Evolutionary conservation across 805 yeast genomes (phyloP), one percentile per base, ranked within the genome.

Genomic region (Nakazawaea pomicola): DNA sequence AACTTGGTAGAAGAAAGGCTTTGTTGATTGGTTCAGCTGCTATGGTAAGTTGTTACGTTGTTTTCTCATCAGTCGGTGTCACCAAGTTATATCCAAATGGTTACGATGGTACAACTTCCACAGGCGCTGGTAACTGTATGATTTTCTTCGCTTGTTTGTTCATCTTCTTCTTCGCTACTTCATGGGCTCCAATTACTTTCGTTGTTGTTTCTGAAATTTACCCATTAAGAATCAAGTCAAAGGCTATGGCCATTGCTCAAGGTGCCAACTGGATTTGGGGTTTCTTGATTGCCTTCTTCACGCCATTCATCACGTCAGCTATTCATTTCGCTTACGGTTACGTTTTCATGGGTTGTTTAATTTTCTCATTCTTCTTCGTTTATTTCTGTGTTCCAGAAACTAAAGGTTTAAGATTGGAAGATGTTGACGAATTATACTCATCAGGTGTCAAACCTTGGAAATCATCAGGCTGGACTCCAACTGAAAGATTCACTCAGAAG

Each of bases 121-220:
- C 47, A 20, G 52, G 63, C 11, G 67, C 72, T 8, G 64, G 69
- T 53, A 54, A 65, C 46, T 75, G 71, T 9, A 76, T 82, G 84
- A 78, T 82, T 54, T 71, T 72, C 52, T 67, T 81, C 41, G 70
- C 87, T 6, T 79, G 85, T 63, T 55, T 80, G 39, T 82, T 70
- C 64, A 76, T 82, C 44, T 66, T 77, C 61, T 77, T 69, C 58
- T 82, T 82, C 55, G 89, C 90, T 3, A 69, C 78, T 19, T 77
- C 88, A n/a, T 78, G 86, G 80, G 89, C 86, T 30, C 86, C 88
- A 43, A 76, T 78, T 47, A 76, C 78, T 28, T 81, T 72, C 63
- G 78, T 78, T 36, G 70, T 81, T 46, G 76, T 80, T 18, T 74
- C 85, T 33, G 90, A 82, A 59, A 63, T 80, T 33, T 82, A 76